Base-by-base conservation (phyloP, 345 rosid species). In the Sapria himalayana region DNA sequence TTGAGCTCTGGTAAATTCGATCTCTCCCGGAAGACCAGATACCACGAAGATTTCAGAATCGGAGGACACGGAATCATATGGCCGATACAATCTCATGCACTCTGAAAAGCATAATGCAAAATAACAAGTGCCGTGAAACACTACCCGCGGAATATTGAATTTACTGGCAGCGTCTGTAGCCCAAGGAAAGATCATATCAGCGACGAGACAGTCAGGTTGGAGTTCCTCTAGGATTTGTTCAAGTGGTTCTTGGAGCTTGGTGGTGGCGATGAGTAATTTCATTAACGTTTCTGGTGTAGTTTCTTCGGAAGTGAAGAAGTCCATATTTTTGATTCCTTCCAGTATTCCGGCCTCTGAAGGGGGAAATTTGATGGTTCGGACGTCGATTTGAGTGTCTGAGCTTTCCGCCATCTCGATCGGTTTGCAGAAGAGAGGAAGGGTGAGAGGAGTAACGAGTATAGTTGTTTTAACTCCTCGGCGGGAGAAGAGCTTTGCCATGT, bases 131-230 rank as follows among this genome's bases (percentile, higher is more conserved):
- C 81, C 81, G 49, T 60, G 67, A 43, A 77, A 73, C 10, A 70
- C 64, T 43, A 68, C 19, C 20, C 76, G 61, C 3, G 89, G 81
- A 10, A 71, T 45, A 15, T 60, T 51, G 11, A 25, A 65, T 37
- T 62, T 60, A 16, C 49, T 58, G 8, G 75, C 67, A 9, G 42
- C 43, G n/a, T 67, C 62, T 0, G 62, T 61, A 4, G 70, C 56
- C 81, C 81, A 77, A 0, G 73, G 72, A 42, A 63, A 72, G 67
- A 68, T 70, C 59, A 61, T 52, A 41, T 77, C 75, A 1, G 81
- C 60, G 8, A 77, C 51, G 7, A 71, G 47, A 41, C 70, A 65
- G 25, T 61, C 33, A 45, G 74, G 59, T 9, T 12, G 25, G 29
- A 8, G 17, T 14, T 56, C 54, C 39, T 27, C 21, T 10, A 65